These are phyloP conservation scores for Schizochytrium sp. DNA, from an alignment of 108 stramenopile species.

Conservation along the genomic window DNA sequence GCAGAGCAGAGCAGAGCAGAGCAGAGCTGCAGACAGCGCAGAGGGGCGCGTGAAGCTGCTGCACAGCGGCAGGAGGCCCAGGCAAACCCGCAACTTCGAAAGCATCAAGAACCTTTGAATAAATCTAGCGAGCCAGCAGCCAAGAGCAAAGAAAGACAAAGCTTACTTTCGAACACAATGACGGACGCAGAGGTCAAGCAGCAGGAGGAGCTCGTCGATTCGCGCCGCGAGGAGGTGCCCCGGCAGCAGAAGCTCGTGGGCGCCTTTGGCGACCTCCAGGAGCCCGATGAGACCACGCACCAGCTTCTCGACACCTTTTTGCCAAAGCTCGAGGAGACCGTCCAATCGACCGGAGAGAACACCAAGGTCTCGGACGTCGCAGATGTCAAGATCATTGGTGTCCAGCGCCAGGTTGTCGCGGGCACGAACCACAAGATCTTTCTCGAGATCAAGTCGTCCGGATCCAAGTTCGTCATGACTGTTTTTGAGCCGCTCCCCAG, in stretches of 20 bases:
- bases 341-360: not conserved
- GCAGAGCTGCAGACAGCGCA: too few relatives aligned
- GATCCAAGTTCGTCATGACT: not conserved
- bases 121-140: not conserved
- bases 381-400: not conserved
- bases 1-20: too few relatives aligned
- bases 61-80: too few relatives aligned
- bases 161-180: not conserved
- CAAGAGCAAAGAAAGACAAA: not conserved
- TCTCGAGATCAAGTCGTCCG: not conserved
- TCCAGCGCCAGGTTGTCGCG: not conserved
- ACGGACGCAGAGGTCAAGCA: not conserved
- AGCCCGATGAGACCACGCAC: not conserved
- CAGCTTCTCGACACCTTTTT: not conserved
- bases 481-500: not conserved
- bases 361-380: not conserved
- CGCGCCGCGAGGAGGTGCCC: not conserved
- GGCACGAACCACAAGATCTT: not conserved
- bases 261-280: not conserved
- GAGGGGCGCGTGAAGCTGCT: too few relatives aligned
- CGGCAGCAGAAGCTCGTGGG: not conserved
- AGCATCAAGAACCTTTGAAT: not conserved
- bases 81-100: too few relatives aligned
- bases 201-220: not conserved
- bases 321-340: not conserved